Conservation (phyloP, 495 filamentous ascomycete genomes). For the Trypethelium eluteriae region DNA sequence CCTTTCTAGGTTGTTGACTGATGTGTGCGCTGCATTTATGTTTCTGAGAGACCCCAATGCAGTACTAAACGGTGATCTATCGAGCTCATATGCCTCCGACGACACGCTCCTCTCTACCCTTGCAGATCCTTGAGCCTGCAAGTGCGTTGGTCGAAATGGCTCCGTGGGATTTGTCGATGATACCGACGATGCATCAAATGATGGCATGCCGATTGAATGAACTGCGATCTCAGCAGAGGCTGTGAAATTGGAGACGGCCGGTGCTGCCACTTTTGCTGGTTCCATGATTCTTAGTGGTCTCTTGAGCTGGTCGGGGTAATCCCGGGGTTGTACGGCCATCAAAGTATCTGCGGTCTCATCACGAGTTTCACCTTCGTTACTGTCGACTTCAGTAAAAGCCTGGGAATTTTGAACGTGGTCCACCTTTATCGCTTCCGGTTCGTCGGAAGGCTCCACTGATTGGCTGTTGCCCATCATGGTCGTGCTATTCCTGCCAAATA, state of each 20-base stretch:
- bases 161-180: neutral
- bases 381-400: neutral
- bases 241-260: neutral
- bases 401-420: neutral
- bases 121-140: neutral
- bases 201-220: neutral
- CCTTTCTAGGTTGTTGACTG: neutral
- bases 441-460: neutral
- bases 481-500: neutral
- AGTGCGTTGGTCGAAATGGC: neutral
- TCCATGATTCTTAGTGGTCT: neutral
- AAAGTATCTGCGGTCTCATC: neutral
- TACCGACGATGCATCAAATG: neutral
- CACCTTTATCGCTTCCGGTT: neutral
- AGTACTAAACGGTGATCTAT: too few relatives aligned
- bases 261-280: neutral
- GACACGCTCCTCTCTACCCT: neutral
- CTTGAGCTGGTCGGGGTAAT: neutral
- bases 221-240: neutral
- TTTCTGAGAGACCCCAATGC: too few relatives aligned
- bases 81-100: too few relatives aligned
- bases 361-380: neutral
- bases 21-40: too few relatives aligned
- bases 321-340: neutral
- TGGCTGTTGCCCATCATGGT: neutral